Evolutionary conservation across 805 yeast genomes (phyloP), one percentile per base, ranked within the genome.

Genomic region (Candida vartiovaarae): DNA sequence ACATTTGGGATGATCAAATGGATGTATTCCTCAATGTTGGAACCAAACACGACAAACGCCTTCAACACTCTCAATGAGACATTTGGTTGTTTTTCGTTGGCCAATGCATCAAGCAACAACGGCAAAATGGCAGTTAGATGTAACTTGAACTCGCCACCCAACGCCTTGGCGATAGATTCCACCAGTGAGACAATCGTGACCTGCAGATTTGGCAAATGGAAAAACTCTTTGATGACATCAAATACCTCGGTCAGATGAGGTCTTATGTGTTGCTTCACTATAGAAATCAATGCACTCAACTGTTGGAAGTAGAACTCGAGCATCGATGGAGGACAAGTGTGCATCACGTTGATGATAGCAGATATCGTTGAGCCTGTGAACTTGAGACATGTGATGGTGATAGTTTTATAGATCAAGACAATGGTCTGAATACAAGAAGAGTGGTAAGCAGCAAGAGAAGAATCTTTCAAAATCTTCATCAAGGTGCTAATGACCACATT

Each of bases 341-440:
- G 82, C 88, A 93, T 87, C 6, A 91, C 96, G 32, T 74, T 74
- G 29, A 88, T 71, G 49, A 93, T 80, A 0, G 95, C 95, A 1
- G 96, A 96, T 29, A 93, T 80, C 9, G 91, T 86, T 45, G 87
- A 87, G 28, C 84, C 84, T 44, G 95, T 65, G 60, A 87, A 91
- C n/a, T 90, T 80, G 11, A 90, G 93, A 62, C 96, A 90, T 44
- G 91, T 79, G 45, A 85, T 69, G 0, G 97, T 96, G 48, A 93
- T 69, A 2, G 95, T 83, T 61, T 85, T 88, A 70, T 90, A 90
- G 38, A 93, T 90, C 53, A 84, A 82, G 76, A 89, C 84, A 36
- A 93, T 83, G 0, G 98, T 95, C 55, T 90, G 96, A n/a, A 90
- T 86, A 27, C 89, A 95, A 20, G 87, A 82, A 3, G 90, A 84